These are phyloP conservation scores for Cerioporus squamosus DNA, from an alignment of 1,284 basidiomycete species.

Conservation along the genomic window DNA sequence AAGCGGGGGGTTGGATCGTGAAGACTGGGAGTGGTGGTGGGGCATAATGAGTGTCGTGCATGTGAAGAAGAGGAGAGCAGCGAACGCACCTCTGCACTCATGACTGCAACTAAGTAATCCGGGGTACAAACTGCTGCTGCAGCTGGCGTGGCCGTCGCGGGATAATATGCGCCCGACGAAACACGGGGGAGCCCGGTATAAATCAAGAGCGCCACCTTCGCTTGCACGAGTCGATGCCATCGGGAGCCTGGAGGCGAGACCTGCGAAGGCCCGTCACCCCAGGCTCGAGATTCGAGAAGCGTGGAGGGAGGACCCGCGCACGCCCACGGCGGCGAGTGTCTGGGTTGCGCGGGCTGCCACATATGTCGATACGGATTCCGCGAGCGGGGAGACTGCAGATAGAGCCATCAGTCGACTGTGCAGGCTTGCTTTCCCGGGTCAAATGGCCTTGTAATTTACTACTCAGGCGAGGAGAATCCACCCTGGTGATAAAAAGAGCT, in stretches of 20 bases:
- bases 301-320: no score
- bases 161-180: not conserved
- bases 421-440: no score
- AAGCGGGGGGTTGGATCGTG: slow-evolving; percentile 22
- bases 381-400: no score
- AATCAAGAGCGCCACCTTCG: slow-evolving; percentile 1
- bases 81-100: slow-evolving; percentile 7
- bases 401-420: no score
- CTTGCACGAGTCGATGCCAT: slow-evolving; percentile 1
- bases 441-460: no score
- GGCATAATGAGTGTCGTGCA: not conserved
- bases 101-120: not conserved
- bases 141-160: not conserved
- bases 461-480: no score
- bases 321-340: no score
- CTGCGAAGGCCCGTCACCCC: no score
- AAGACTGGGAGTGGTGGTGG: slow-evolving; percentile 7
- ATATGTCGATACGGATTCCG: no score
- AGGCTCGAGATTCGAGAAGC: no score
- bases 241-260: not conserved
- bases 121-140: not conserved
- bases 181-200: slow-evolving; percentile 3
- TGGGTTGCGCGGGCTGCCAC: no score
- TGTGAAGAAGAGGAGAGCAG: not conserved
- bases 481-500: no score